Percentiles rank a stretch among this genome's conserved stretches.
These are phyloP conservation scores for Sisymbrium altissimum DNA, from an alignment of 345 rosid genomes.

Conservation along the genomic window DNA sequence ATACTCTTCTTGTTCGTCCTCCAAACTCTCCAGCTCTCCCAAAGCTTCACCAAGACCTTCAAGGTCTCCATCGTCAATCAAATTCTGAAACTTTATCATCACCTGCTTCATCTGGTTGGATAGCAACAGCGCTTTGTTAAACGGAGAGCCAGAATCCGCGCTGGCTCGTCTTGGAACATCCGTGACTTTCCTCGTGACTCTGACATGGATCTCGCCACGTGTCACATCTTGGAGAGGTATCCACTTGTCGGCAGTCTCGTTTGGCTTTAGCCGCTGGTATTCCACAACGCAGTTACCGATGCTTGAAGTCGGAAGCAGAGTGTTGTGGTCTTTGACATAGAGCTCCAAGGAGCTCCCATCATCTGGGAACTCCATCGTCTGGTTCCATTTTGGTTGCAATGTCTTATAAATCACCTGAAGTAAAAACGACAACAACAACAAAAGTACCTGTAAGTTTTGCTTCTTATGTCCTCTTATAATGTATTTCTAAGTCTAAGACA, in stretches of 20 bases:
- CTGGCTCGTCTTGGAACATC: slow-evolving; percentile 50
- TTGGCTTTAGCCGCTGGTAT: slow-evolving; percentile 78
- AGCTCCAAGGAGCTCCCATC: slow-evolving; percentile 72
- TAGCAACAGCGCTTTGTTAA: slow-evolving; percentile 46
- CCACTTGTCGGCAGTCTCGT: slow-evolving; percentile 85
- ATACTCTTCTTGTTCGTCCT: slow-evolving; percentile 75
- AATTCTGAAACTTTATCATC: slow-evolving; percentile 56
- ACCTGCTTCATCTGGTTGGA: slow-evolving; percentile 58
- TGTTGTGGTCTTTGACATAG: slow-evolving; percentile 86
- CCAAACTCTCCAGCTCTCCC: slow-evolving; percentile 71
- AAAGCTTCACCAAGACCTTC: slow-evolving; percentile 59
- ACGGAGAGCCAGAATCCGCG: slow-evolving; percentile 52
- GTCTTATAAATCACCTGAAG: slow-evolving; percentile 73
- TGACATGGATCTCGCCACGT: slow-evolving; percentile 79
- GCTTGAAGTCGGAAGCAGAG: slow-evolving; percentile 74
- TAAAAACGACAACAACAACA: not conserved
- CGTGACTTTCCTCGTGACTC: slow-evolving; percentile 67
- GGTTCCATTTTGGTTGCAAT: slow-evolving; percentile 80
- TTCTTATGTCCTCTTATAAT: not conserved
- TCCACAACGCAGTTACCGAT: slow-evolving; percentile 87
- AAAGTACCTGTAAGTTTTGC: not conserved
- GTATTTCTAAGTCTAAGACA: not conserved
- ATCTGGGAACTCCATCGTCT: slow-evolving; percentile 86
- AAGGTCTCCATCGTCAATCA: slow-evolving; percentile 55
- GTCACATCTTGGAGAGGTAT: slow-evolving; percentile 96